Conservation (phyloP, 176 grass and related monocot species). For the Bothriochloa decipiens region DNA sequence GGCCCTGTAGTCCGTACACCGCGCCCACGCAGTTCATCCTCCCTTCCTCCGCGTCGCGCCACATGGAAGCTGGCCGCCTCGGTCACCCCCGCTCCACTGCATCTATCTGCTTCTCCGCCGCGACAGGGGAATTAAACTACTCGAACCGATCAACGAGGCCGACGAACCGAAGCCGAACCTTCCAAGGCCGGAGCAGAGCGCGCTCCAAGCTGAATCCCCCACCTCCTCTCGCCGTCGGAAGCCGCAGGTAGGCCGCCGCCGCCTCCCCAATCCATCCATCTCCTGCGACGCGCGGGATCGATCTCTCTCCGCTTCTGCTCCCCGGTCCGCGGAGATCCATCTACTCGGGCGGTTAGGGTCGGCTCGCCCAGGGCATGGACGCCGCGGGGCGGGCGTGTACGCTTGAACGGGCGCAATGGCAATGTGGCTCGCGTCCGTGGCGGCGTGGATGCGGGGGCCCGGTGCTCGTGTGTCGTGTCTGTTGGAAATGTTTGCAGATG, state of each 20-base stretch:
- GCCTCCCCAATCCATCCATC: background rate
- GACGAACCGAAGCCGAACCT: background rate
- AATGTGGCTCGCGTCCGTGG: background rate
- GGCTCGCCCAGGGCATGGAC: background rate
- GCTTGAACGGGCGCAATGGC: background rate
- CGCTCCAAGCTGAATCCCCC: background rate
- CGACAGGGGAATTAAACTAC: background rate
- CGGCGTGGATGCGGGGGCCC: background rate
- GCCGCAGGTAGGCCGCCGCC: background rate
- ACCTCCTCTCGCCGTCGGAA: background rate
- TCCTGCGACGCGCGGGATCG: background rate
- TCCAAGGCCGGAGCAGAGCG: background rate
- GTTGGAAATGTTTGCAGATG: background rate
- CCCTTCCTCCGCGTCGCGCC: too few relatives aligned
- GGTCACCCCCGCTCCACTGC: background rate
- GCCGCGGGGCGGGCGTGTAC: background rate
- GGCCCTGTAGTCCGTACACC: background rate
- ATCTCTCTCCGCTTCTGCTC: background rate
- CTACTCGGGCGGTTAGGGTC: too few relatives aligned
- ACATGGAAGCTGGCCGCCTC: background rate
- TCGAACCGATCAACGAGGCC: slow-evolving; percentile 26
- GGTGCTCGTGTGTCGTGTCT: background rate
- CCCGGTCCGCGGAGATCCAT: background rate
- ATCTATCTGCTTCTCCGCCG: slow-evolving; percentile 35
- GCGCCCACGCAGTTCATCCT: background rate